Evolutionary conservation across 352 stramenopile genomes (phyloP), one percentile per base, ranked within the genome.

Genomic region (Globisporangium cystogenes): DNA sequence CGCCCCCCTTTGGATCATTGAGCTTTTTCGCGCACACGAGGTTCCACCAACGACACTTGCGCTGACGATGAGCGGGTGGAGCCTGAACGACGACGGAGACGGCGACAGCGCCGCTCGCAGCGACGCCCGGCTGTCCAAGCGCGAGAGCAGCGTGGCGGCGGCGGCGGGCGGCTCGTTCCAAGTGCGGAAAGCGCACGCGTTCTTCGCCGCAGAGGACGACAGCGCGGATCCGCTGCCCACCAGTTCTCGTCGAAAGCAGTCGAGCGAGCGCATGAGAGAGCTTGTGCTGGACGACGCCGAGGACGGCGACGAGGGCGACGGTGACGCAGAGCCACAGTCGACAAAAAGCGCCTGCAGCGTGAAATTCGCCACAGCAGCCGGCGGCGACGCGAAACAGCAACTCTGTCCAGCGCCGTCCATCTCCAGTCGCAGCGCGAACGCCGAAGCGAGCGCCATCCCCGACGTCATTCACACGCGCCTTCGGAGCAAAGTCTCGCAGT

Each of bases 241-340:
- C 2, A 46, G 41, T 10, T 65, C 52, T 42, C 66, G 66, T 1
- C 63, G 59, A 20, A 62, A 67, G 18, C 54, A 64, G 44, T 24
- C 4, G 21, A 63, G 53, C 35, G 56, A 41, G 11, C 37, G 29
- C 41, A 49, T 12, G 8, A 48, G 15, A 31, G 63, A 70, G 35
- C 45, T 75, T 16, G 56, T 75, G 35, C 47, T 72, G 16, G 63
- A 72, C 26, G 59, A 65, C 39, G 48, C 66, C 6, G 51, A 55
- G 1, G 54, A 68, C 15, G 36, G 48, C 31, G 46, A 50, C 7
- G 24, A 54, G n/a, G 35, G 39, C 27, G n/a, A 44, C 2, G 36
- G 14, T 7, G 40, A 51, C 18, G 14, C 12, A 39, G 33, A 12
- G 6, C 18, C 33, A 7, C 33, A 12, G 12, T 18, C 33, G 11